These are phyloP conservation scores for Sugiyamaella floridensis DNA, from an alignment of 805 yeast genomes.

Conservation along the genomic window DNA sequence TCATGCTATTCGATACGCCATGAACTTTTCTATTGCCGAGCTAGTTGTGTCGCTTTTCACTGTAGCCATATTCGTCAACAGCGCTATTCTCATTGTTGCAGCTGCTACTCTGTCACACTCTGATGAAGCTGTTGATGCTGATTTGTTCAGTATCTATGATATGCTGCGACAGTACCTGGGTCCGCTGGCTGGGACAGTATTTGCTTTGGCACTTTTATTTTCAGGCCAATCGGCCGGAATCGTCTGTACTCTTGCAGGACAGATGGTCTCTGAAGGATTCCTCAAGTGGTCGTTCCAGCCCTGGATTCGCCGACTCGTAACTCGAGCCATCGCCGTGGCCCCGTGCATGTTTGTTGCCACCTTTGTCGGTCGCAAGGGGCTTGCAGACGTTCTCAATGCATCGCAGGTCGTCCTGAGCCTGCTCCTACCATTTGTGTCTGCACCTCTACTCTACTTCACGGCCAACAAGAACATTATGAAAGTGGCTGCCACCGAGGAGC, in stretches of 20 bases:
- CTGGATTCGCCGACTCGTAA: constrained; percentile 68
- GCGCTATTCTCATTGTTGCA: constrained; percentile 84
- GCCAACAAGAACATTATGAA: constrained; percentile 61
- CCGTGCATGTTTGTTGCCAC: constrained; percentile 77
- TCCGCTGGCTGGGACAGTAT: constrained; percentile 79
- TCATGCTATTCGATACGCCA: constrained; percentile 70
- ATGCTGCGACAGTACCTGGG: constrained; percentile 64
- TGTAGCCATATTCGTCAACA: constrained; percentile 87
- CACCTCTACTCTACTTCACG: constrained; percentile 81
- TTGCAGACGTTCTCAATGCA: constrained; percentile 60
- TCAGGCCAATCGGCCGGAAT: constrained; percentile 96
- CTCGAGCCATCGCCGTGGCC: constrained; percentile 74
- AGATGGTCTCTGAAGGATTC: constrained; percentile 89
- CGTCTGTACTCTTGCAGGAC: constrained; percentile 90
- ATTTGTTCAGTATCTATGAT: constrained; percentile 70
- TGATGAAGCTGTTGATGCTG: constrained; percentile 67
- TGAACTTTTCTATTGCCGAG: constrained; percentile 77
- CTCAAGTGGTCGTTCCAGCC: constrained; percentile 75
- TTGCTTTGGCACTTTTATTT: constrained; percentile 81
- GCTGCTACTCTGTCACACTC: constrained; percentile 70
- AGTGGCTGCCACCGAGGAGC: constrained; percentile 20
- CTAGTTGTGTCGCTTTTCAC: constrained; percentile 72
- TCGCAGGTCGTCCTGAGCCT: constrained; percentile 79
- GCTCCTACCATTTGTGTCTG: constrained; percentile 78
- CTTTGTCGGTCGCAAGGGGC: constrained; percentile 73